Base-by-base conservation (phyloP, 139 green algal genomes). In the Microglena sp. region DNA sequence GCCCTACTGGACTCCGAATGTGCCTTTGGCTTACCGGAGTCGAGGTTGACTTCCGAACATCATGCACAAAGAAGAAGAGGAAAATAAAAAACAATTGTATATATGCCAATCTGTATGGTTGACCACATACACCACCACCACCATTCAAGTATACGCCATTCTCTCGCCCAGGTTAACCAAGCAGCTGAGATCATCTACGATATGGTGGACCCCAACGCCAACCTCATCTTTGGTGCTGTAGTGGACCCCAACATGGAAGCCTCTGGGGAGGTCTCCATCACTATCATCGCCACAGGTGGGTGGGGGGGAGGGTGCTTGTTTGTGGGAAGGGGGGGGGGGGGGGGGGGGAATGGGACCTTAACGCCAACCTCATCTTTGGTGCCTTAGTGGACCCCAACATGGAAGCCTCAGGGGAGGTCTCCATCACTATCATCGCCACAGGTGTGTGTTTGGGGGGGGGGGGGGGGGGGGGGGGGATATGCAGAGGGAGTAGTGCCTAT, bases 341-440 rank as follows among this genome's bases (percentile, higher is more conserved):
- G 40, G 40, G 18, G 40, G 40, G 15, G 15, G 40, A 50, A 50
- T 50, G n/a, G 5, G 86, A 97, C 65, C 72, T 82, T 11, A 81
- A 82, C 5, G 89, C 85, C 44, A 92, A 93, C 72, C 73, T 96
- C 45, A 96, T 96, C 70, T 95, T 96, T 55, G 90, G 90, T 21
- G 83, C 90, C 30, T 88, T 95, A 3, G 68, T 93, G 0, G 85
- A 93, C 67, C 61, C 70, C 1, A 33, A 61, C 11, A 64, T 84
- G 66, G 56, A 72, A 88, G 55, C 15, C 11, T 27, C 6, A 11
- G 21, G 15, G 50, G 11, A 45, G 0, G 77, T 92, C 3, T 76
- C 67, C 60, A 93, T 97, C 77, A 97, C 91, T 1, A 81, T 97
- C 63, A 96, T 97, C 44, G 91, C 91, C 3, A 97, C 91, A n/a